phyloP scores from a whole-genome alignment of 352 stramenopile species.

The Pythium aquatile region DNA sequence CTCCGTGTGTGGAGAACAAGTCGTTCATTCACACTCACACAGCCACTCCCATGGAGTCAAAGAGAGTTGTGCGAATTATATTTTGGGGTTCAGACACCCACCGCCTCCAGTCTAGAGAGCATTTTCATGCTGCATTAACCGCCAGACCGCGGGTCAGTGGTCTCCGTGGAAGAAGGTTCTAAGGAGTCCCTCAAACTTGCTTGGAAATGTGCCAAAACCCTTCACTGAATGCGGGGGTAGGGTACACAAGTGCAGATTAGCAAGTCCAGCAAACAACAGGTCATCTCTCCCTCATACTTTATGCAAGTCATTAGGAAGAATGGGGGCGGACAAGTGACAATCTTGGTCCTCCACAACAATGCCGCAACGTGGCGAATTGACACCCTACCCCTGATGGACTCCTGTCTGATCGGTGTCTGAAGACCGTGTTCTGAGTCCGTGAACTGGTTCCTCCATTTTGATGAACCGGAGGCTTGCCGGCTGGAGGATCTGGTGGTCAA shows the following conservation, averaged over 20 bases:
- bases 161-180: neutral
- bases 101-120: neutral
- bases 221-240: constrained; percentile 1
- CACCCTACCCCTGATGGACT: neutral
- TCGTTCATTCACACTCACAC: neutral
- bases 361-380: neutral
- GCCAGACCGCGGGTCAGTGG: neutral
- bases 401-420: constrained; percentile 5
- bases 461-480: neutral
- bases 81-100: neutral
- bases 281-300: neutral
- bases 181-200: neutral
- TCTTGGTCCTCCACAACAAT: neutral
- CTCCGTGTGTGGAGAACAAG: no score
- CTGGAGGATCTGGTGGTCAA: neutral
- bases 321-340: neutral
- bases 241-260: neutral
- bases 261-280: neutral
- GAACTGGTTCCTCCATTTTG: neutral
- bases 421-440: constrained; percentile 2
- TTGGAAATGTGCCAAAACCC: neutral
- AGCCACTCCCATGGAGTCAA: neutral
- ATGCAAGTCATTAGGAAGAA: neutral
- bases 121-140: neutral
- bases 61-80: neutral